Percentiles rank a stretch among this genome's conserved stretches.
These are phyloP conservation scores for Neospora caninum DNA, from an alignment of 169 alveolate species.

Conservation along the genomic window DNA sequence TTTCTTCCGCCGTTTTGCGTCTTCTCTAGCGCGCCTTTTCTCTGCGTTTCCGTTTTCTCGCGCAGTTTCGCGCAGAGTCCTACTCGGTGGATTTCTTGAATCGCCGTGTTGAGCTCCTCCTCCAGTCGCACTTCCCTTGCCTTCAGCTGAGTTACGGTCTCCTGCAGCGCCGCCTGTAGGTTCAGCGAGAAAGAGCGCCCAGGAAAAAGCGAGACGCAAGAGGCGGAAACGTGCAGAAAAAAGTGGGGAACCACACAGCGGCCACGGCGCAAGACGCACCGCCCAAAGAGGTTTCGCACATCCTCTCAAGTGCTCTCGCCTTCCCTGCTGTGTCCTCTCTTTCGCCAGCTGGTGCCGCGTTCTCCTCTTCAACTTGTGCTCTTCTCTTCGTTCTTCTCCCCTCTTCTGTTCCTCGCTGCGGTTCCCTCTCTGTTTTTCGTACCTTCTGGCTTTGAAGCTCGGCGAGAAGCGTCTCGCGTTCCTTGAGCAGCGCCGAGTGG, in stretches of 20 bases:
- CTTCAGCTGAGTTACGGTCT: not conserved
- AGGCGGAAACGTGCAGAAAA: not conserved
- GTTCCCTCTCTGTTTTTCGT: not conserved
- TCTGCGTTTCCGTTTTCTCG: not conserved
- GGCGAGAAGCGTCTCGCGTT: not conserved
- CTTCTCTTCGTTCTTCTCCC: too few relatives aligned
- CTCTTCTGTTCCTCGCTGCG: too few relatives aligned
- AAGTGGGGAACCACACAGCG: too few relatives aligned
- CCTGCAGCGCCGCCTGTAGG: not conserved
- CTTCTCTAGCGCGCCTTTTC: not conserved
- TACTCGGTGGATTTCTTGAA: conserved; percentile 25
- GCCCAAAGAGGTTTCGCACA: too few relatives aligned
- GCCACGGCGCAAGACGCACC: too few relatives aligned
- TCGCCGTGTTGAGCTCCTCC: conserved; percentile 41
- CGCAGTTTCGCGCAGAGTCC: not conserved
- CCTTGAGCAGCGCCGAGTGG: not conserved
- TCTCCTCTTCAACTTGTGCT: too few relatives aligned
- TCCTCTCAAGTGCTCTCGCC: too few relatives aligned
- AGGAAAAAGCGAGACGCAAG: not conserved
- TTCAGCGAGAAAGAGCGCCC: not conserved
- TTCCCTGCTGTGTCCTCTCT: too few relatives aligned
- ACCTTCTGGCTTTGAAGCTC: not conserved
- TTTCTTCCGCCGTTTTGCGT: not conserved
- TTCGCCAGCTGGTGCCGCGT: too few relatives aligned
- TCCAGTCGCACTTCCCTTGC: conserved; percentile 10